Evolutionary conservation across 2,329 filamentous ascomycete genomes (phyloP).

Genomic region (Microdochium nivale): DNA sequence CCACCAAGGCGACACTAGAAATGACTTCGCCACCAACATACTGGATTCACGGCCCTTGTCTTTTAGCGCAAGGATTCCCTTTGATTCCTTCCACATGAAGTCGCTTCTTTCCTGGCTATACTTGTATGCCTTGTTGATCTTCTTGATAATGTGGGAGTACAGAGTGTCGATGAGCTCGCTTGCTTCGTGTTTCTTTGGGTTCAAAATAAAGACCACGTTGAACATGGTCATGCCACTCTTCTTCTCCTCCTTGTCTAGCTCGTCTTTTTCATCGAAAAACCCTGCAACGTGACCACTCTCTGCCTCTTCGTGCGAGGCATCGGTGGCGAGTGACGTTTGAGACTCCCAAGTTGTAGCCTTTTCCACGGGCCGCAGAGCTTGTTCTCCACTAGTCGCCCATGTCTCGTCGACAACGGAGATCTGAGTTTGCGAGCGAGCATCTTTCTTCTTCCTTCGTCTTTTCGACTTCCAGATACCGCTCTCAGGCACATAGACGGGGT

Average conservation of each 20-base stretch:
- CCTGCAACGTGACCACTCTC: constrained; percentile 24
- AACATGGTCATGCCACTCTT: constrained; percentile 87
- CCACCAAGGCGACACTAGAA: not conserved
- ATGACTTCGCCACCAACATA: constrained; percentile 20
- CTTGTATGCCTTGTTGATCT: constrained; percentile 85
- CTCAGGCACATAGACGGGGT: constrained; percentile 73
- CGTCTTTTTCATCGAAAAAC: constrained; percentile 29
- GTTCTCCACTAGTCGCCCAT: not conserved
- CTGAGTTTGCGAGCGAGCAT: constrained; percentile 15
- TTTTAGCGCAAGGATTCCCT: constrained; percentile 71
- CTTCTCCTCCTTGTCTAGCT: constrained; percentile 44
- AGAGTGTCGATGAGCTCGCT: constrained; percentile 66
- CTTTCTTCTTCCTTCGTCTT: constrained; percentile 34
- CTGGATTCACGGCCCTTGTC: constrained; percentile 66
- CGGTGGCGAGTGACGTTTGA: constrained; percentile 5
- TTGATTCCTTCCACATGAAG: constrained; percentile 88
- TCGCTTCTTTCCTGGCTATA: constrained; percentile 84
- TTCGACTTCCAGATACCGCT: constrained; percentile 70
- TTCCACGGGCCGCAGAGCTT: not conserved
- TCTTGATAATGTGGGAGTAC: constrained; percentile 83
- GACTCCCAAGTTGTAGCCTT: not conserved
- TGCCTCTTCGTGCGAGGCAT: constrained; percentile 16
- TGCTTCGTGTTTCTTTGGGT: constrained; percentile 69
- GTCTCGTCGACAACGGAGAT: constrained; percentile 9
- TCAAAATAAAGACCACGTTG: constrained; percentile 87